phyloP scores from a whole-genome alignment of 352 stramenopile genomes.

The Phytophthora palmivora region DNA sequence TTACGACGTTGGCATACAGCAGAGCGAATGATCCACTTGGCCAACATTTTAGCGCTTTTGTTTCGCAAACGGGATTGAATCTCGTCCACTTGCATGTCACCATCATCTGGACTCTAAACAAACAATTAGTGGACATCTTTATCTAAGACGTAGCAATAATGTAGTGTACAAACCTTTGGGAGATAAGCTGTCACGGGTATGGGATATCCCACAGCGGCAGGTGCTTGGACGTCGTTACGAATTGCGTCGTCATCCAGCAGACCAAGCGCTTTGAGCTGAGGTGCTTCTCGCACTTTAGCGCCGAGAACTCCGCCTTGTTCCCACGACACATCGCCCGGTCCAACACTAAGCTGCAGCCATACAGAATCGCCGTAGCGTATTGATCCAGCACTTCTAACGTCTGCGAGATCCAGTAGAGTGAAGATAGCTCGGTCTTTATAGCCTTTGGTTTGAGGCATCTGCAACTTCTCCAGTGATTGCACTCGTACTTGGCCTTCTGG shows the following conservation, averaged over 20 bases:
- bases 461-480: constrained; percentile 66
- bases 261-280: constrained; percentile 70
- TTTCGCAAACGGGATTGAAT: constrained; percentile 83
- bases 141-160: background rate
- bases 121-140: background rate
- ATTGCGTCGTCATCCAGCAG: constrained; percentile 55
- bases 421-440: constrained; percentile 73
- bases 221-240: constrained; percentile 54
- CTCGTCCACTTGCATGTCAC: constrained; percentile 78
- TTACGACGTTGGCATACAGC: constrained; percentile 52
- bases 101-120: constrained; percentile 66
- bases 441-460: constrained; percentile 52
- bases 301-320: constrained; percentile 78
- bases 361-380: constrained; percentile 82
- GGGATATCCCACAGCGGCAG: constrained; percentile 59
- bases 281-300: constrained; percentile 76
- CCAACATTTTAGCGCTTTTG: constrained; percentile 77
- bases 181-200: constrained; percentile 73
- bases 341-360: constrained; percentile 78
- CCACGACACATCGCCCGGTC: constrained; percentile 70
- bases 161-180: constrained; percentile 55
- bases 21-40: constrained; percentile 82
- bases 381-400: constrained; percentile 68
- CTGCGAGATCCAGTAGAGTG: constrained; percentile 70
- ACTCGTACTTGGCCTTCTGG: constrained; percentile 71